phyloP scores from a whole-genome alignment of 495 filamentous ascomycete species.

The Penicillium fimorum region DNA sequence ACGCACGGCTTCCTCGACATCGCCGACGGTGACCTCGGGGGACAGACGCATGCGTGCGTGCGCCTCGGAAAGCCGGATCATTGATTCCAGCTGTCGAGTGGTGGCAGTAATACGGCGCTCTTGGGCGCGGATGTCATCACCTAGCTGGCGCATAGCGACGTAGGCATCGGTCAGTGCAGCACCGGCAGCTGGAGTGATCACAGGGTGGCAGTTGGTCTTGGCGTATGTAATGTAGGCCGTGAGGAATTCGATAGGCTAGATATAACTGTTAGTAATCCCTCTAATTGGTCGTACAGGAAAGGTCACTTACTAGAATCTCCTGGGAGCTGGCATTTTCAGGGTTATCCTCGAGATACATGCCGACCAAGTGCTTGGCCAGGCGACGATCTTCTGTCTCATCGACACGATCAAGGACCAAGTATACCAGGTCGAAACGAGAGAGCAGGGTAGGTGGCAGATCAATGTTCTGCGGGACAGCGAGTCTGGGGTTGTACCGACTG shows the following conservation, averaged over 20 bases:
- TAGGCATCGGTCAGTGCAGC: conserved; percentile 81
- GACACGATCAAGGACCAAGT: conserved; percentile 89
- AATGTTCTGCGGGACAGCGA: conserved; percentile 96
- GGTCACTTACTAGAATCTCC: conserved; percentile 73
- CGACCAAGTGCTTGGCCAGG: conserved; percentile 85
- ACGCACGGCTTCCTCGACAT: conserved; percentile 88
- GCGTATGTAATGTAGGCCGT: conserved; percentile 98
- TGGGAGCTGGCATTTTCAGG: conserved; percentile 75
- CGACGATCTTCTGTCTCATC: conserved; percentile 86
- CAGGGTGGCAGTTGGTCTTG: conserved; percentile 79
- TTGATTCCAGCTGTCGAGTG: conserved; percentile 91
- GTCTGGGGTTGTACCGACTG: conserved; percentile 91
- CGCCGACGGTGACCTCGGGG: conserved; percentile 67
- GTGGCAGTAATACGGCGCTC: conserved; percentile 98
- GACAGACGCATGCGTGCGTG: conserved; percentile 97
- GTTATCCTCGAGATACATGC: conserved; percentile 95
- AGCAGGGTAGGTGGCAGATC: conserved; percentile 93
- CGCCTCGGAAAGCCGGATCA: conserved; percentile 94
- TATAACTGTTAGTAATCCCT: conserved; percentile 14
- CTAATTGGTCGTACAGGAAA: not conserved
- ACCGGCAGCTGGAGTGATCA: conserved; percentile 71
- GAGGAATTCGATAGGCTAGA: conserved; percentile 85
- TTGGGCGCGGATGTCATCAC: conserved; percentile 87
- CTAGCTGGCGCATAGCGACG: conserved; percentile 93
- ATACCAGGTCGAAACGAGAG: conserved; percentile 94